These are phyloP conservation scores for Bipolaris cookei DNA, from an alignment of 2,329 filamentous ascomycete genomes.

Conservation along the genomic window DNA sequence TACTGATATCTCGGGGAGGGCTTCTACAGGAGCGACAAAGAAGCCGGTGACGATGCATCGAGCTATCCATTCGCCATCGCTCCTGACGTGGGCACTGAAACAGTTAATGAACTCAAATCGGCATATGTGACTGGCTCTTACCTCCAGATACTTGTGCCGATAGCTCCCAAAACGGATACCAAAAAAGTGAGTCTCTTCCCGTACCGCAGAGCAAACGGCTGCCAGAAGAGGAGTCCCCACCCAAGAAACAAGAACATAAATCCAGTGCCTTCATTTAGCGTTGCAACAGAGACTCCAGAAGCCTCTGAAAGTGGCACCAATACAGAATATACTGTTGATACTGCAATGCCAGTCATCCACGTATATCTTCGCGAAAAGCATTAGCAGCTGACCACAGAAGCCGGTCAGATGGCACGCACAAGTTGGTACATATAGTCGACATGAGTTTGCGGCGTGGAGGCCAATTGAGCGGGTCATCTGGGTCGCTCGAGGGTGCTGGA, in stretches of 20 bases:
- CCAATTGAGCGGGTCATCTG: conserved; percentile 48
- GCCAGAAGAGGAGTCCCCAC: conserved; percentile 60
- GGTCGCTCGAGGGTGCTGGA: conserved; percentile 45
- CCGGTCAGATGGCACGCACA: conserved; percentile 13
- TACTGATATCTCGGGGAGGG: conserved; percentile 56
- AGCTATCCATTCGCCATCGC: conserved; percentile 56
- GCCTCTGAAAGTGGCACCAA: conserved; percentile 56
- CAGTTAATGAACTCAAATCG: conserved; percentile 3
- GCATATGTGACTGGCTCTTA: conserved; percentile 14
- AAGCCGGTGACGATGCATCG: conserved; percentile 57
- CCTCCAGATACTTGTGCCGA: conserved; percentile 53
- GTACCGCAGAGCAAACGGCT: conserved; percentile 60
- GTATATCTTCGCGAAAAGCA: conserved; percentile 56
- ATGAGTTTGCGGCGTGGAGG: conserved; percentile 34
- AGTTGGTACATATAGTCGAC: conserved; percentile 32
- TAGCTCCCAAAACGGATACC: conserved; percentile 50
- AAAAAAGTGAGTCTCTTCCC: conserved; percentile 60
- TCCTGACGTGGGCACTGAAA: conserved; percentile 54
- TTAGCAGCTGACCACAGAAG: conserved; percentile 3
- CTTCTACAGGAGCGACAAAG: conserved; percentile 57
- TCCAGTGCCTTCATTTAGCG: conserved; percentile 59
- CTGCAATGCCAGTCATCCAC: conserved; percentile 57
- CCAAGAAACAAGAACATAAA: conserved; percentile 61
- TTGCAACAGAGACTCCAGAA: conserved; percentile 54
- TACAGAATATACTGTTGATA: conserved; percentile 59